These are phyloP conservation scores for Talaromyces sp. DNA, from an alignment of 2,329 filamentous ascomycete species.

Conservation along the genomic window DNA sequence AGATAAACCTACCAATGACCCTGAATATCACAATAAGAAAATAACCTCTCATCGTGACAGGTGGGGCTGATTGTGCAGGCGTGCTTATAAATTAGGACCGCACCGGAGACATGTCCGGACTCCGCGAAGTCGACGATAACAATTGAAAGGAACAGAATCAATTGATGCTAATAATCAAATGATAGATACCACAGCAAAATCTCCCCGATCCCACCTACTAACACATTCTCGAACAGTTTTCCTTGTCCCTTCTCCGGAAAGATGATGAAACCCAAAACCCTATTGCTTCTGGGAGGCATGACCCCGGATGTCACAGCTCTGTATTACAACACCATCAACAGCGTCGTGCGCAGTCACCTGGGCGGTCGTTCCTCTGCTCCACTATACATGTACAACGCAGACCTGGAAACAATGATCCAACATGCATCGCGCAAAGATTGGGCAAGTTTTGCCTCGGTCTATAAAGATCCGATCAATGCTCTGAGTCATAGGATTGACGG, in stretches of 20 bases:
- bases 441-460: background rate
- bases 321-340: background rate
- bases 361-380: background rate
- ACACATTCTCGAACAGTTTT: no score
- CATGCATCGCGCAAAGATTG: background rate
- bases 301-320: background rate
- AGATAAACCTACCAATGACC: background rate
- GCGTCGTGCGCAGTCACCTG: background rate
- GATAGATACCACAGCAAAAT: background rate
- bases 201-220: no score
- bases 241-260: background rate
- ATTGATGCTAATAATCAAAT: background rate
- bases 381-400: background rate
- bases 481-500: background rate
- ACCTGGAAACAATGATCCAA: background rate
- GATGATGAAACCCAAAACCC: background rate
- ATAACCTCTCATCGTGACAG: background rate
- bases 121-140: background rate
- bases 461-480: slow-evolving; percentile 3
- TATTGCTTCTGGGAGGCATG: background rate
- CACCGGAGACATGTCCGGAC: background rate
- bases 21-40: background rate
- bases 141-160: background rate
- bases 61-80: no score
- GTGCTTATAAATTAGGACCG: background rate